These are phyloP conservation scores for Candida cerambycidarum DNA, from an alignment of 805 yeast genomes.

Conservation along the genomic window DNA sequence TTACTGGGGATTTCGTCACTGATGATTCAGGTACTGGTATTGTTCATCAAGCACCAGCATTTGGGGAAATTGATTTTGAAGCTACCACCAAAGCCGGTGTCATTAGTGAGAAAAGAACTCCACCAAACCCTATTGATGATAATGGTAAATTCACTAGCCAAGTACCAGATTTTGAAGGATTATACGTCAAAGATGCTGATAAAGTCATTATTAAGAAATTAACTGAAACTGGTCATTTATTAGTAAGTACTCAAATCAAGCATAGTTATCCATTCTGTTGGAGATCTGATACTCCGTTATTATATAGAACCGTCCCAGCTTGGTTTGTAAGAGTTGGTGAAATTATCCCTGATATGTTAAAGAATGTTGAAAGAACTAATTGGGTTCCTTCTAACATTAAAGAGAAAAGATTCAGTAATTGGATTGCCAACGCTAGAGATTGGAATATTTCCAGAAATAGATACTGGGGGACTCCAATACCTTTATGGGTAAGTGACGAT, in stretches of 20 bases:
- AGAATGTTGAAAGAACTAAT: conserved; percentile 77
- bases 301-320: conserved; percentile 96
- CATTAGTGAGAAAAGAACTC: conserved; percentile 61
- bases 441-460: conserved; percentile 98
- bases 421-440: conserved; percentile 99
- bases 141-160: conserved; percentile 77
- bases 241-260: conserved; percentile 77
- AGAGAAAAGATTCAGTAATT: conserved; percentile 94
- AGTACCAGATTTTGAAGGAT: conserved; percentile 74
- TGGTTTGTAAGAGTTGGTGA: conserved; percentile 95
- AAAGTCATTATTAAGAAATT: conserved; percentile 81
- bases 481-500: conserved; percentile 96
- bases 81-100: conserved; percentile 77
- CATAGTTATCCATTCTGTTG: conserved; percentile 99
- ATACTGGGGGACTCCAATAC: conserved; percentile 99
- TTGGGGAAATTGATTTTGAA: conserved; percentile 97
- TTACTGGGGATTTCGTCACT: conserved; percentile 80
- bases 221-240: conserved; percentile 72
- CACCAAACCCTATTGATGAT: conserved; percentile 97
- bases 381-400: conserved; percentile 94
- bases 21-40: conserved; percentile 98
- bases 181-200: conserved; percentile 95
- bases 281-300: conserved; percentile 98
- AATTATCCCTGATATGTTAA: conserved; percentile 84
- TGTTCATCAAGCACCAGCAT: conserved; percentile 97